A percentile compares a stretch with the other conserved stretches of the same genome.
phyloP scores from a whole-genome alignment of 768 basidiomycete genomes.

The Naganishia friedmannii region DNA sequence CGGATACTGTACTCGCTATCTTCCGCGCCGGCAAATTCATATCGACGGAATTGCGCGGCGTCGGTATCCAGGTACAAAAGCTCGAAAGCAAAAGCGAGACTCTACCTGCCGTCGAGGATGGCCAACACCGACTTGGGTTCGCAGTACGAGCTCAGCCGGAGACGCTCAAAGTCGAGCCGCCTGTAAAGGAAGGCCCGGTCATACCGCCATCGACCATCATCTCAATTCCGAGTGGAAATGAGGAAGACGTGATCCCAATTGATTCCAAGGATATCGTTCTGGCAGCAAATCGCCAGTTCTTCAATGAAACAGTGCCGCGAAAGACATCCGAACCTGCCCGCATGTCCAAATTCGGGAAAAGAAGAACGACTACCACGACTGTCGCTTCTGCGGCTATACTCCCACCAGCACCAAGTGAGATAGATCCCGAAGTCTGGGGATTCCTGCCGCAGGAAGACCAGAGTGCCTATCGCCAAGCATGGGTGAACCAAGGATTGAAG shows the following conservation, averaged over 20 bases:
- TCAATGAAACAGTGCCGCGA: background rate
- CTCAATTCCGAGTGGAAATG: slow-evolving; percentile 9
- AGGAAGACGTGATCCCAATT: background rate
- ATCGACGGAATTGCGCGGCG: slow-evolving; percentile 80
- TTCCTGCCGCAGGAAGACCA: slow-evolving; percentile 41
- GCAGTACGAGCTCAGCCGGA: slow-evolving; percentile 2
- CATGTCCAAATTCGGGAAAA: slow-evolving; percentile 8
- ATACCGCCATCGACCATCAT: slow-evolving; percentile 12
- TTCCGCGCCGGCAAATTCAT: slow-evolving; percentile 72
- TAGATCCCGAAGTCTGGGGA: slow-evolving; percentile 46
- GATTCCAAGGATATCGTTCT: background rate
- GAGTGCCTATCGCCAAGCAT: slow-evolving; percentile 37
- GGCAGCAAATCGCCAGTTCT: background rate
- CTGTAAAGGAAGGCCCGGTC: background rate
- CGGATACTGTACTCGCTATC: slow-evolving; percentile 63
- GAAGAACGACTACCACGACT: slow-evolving; percentile 34
- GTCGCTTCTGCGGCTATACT: slow-evolving; percentile 21
- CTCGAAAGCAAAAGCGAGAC: slow-evolving; percentile 59
- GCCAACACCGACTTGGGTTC: slow-evolving; percentile 16
- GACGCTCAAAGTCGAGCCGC: background rate
- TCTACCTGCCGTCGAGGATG: slow-evolving; percentile 9
- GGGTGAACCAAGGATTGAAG: slow-evolving; percentile 30
- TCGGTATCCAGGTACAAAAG: slow-evolving; percentile 87
- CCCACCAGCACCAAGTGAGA: slow-evolving; percentile 36
- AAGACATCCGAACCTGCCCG: background rate